Conservation (phyloP, 345 rosid genomes). For the Citrus australasica region DNA sequence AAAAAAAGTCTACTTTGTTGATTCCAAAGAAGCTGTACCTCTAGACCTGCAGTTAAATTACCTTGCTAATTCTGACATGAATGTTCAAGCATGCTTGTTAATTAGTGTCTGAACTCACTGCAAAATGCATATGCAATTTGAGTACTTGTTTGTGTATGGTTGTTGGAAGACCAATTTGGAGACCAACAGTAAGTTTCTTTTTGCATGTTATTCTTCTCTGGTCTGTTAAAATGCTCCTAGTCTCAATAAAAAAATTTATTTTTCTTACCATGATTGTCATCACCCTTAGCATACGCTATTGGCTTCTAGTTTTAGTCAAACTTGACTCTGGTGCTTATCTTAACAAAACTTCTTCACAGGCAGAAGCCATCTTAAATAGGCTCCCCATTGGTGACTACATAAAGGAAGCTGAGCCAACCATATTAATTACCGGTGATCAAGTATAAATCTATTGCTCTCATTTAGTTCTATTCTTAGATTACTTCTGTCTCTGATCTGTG, state of each 20-base stretch:
- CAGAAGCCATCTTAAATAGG: constrained; percentile 67
- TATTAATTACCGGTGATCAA: constrained; percentile 79
- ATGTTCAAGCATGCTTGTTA: background rate
- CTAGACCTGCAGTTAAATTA: background rate
- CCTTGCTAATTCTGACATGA: background rate
- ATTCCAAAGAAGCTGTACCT: background rate
- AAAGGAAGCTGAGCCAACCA: constrained; percentile 54
- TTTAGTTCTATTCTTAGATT: background rate
- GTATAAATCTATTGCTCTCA: constrained; percentile 38
- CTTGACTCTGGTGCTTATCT: constrained; percentile 20
- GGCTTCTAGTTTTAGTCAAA: background rate
- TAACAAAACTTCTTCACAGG: constrained; percentile 55
- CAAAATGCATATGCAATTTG: background rate
- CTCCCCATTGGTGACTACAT: constrained; percentile 40
- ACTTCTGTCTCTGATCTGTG: constrained; percentile 1
- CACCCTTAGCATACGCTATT: background rate
- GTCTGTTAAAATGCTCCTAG: background rate
- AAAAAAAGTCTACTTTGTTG: background rate
- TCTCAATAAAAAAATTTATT: background rate
- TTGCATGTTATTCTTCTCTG: background rate
- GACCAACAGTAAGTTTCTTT: background rate
- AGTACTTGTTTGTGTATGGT: background rate
- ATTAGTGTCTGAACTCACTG: background rate
- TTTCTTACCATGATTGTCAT: background rate
- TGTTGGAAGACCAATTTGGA: background rate